A percentile compares a stretch with the other conserved stretches of the same genome.
phyloP scores from a whole-genome alignment of 169 alveolate genomes.

The Plasmodium vivax region DNA sequence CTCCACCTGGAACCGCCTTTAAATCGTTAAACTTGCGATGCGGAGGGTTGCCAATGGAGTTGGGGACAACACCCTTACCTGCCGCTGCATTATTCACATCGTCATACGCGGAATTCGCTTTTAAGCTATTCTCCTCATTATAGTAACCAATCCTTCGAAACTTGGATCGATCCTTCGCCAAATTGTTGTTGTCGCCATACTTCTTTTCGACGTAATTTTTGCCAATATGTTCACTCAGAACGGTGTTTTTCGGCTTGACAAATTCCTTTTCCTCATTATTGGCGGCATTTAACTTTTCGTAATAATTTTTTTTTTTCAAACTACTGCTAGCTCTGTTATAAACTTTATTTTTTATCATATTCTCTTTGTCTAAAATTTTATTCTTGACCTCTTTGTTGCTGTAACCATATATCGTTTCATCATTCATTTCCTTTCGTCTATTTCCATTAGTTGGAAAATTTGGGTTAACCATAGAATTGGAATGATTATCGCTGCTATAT shows the following conservation, averaged over 20 bases:
- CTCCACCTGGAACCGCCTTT: background rate
- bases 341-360: constrained; percentile 24
- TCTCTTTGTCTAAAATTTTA: constrained; percentile 18
- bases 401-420: constrained; percentile 36
- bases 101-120: background rate
- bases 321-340: constrained; percentile 16
- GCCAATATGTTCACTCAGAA: constrained; percentile 5
- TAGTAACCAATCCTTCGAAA: constrained; percentile 26
- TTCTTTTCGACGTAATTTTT: constrained; percentile 31
- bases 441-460: constrained; percentile 6
- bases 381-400: constrained; percentile 19
- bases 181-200: constrained; percentile 10
- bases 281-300: constrained; percentile 23
- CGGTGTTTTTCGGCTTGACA: constrained; percentile 2
- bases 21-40: constrained; percentile 3
- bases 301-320: constrained; percentile 39
- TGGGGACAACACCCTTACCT: background rate
- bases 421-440: constrained; percentile 21
- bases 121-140: constrained; percentile 38
- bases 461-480: background rate
- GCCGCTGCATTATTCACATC: background rate
- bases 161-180: constrained; percentile 38
- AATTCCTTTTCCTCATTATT: constrained; percentile 50
- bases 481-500: background rate
- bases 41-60: background rate